A percentile compares a stretch with the other conserved stretches of the same genome.
Conservation (phyloP, 768 basidiomycete genomes). For the Mycena amicta region DNA sequence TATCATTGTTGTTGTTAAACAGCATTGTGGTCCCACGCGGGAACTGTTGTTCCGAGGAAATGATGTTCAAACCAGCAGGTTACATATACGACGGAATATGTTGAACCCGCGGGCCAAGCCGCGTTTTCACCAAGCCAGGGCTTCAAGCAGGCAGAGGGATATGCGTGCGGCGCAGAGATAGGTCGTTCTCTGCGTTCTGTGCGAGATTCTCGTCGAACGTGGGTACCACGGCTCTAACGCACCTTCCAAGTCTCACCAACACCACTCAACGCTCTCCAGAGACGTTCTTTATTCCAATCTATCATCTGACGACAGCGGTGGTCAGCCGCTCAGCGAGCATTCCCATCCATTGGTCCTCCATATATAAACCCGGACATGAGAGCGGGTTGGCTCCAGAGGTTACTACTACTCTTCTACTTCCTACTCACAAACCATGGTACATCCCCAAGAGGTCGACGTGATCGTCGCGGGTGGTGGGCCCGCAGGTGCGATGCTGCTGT, state of each 20-base stretch:
- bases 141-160: too few species aligned
- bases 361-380: conserved; percentile 11
- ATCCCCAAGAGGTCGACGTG: conserved; percentile 73
- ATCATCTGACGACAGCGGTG: conserved; percentile 21
- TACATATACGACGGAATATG: too few species aligned
- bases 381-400: conserved; percentile 1
- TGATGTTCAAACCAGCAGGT: too few species aligned
- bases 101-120: too few species aligned
- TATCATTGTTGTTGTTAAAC: too few species aligned
- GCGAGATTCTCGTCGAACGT: too few species aligned
- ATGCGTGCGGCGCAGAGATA: conserved; percentile 2
- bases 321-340: conserved; percentile 14
- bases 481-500: conserved; percentile 41
- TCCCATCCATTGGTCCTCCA: conserved; percentile 13
- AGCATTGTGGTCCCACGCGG: too few species aligned
- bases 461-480: conserved; percentile 73
- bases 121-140: too few species aligned
- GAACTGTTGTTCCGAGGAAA: too few species aligned
- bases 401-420: conserved; percentile 1
- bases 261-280: conserved; percentile 4
- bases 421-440: conserved; percentile 38
- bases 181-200: conserved; percentile 12
- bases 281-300: not conserved
- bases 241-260: conserved; percentile 17
- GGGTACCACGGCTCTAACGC: conserved; percentile 12